Percentiles rank a stretch among this genome's conserved stretches.
Conservation (phyloP, 495 filamentous ascomycete species). For the Glarea lozoyensis region DNA sequence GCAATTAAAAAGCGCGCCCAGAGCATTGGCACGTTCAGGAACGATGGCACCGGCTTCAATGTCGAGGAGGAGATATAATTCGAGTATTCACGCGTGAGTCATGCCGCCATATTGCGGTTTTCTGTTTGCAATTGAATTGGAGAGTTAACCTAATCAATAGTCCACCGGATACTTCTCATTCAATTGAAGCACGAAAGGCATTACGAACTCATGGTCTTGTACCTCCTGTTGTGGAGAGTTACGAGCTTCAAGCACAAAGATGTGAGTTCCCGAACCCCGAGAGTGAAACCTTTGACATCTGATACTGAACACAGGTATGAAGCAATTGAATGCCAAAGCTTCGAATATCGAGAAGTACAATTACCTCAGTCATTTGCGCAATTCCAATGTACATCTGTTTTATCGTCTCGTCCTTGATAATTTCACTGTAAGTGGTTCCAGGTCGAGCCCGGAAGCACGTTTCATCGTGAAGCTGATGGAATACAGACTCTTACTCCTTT, state of each 20-base stretch:
- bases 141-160: neutral
- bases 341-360: conserved; percentile 70
- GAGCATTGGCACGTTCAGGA: no score
- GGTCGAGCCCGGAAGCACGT: conserved; percentile 5
- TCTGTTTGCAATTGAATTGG: no score
- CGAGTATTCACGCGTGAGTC: no score
- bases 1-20: no score
- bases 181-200: conserved; percentile 38
- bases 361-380: conserved; percentile 64
- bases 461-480: conserved; percentile 4
- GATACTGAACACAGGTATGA: conserved; percentile 38
- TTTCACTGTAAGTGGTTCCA: conserved; percentile 46
- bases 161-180: conserved; percentile 12
- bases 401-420: conserved; percentile 66
- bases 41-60: no score
- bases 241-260: conserved; percentile 58
- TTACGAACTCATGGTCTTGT: conserved; percentile 63
- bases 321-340: conserved; percentile 56
- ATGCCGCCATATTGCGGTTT: no score
- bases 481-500: conserved; percentile 52
- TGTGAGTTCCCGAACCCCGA: conserved; percentile 31
- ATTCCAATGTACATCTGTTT: conserved; percentile 70
- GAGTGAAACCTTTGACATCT: neutral
- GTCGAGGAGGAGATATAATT: no score
- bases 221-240: conserved; percentile 61